These are phyloP conservation scores for Neurospora sp. DNA, from an alignment of 495 filamentous ascomycete genomes.

Conservation along the genomic window DNA sequence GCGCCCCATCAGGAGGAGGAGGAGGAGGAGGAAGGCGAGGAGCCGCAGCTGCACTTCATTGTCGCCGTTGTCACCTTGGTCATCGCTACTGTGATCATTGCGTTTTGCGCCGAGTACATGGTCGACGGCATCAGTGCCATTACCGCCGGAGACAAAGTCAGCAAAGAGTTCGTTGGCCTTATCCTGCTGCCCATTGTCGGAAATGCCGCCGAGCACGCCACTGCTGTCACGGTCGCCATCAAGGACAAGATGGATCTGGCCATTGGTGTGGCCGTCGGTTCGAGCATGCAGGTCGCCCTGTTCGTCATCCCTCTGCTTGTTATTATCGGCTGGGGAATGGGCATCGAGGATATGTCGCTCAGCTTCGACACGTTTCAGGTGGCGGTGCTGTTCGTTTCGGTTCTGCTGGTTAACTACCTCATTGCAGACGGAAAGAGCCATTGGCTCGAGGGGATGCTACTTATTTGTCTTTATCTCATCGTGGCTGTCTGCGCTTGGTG, in stretches of 20 bases:
- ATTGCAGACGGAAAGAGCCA: slow-evolving; percentile 55
- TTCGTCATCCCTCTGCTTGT: slow-evolving; percentile 69
- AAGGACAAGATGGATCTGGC: slow-evolving; percentile 90
- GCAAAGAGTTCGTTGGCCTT: slow-evolving; percentile 69
- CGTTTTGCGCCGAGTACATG: slow-evolving; percentile 85
- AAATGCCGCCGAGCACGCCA: slow-evolving; percentile 81
- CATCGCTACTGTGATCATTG: slow-evolving; percentile 68
- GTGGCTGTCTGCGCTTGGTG: slow-evolving; percentile 51
- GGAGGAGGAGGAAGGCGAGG: slow-evolving; percentile 50
- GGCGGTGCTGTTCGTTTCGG: slow-evolving; percentile 64
- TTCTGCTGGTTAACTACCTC: slow-evolving; percentile 75
- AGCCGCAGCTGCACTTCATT: slow-evolving; percentile 57
- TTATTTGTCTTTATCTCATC: slow-evolving; percentile 65
- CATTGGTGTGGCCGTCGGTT: slow-evolving; percentile 76
- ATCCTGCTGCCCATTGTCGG: slow-evolving; percentile 85
- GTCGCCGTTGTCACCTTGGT: slow-evolving; percentile 63
- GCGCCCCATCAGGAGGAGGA: slow-evolving; percentile 11
- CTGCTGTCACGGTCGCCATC: slow-evolving; percentile 72
- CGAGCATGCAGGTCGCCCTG: slow-evolving; percentile 78
- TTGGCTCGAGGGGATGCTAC: slow-evolving; percentile 65
- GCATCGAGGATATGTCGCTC: slow-evolving; percentile 56
- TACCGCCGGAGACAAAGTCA: slow-evolving; percentile 45
- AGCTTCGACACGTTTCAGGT: slow-evolving; percentile 78
- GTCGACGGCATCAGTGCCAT: slow-evolving; percentile 67
- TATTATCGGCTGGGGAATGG: slow-evolving; percentile 74